Evolutionary conservation across 768 basidiomycete genomes (phyloP).

Genomic region (Kwoniella europaea): DNA sequence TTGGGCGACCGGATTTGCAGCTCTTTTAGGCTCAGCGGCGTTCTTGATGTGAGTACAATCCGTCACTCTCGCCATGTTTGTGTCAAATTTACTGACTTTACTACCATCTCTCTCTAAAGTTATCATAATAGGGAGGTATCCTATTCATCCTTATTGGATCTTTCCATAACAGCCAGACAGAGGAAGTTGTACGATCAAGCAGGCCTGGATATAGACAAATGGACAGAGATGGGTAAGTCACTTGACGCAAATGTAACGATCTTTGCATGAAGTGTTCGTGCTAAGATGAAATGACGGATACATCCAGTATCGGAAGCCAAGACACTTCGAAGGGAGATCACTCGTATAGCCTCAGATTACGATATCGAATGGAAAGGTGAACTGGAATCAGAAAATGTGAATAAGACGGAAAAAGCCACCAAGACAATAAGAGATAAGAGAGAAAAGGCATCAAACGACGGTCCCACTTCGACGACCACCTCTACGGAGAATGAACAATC

Average conservation of each 20-base stretch:
- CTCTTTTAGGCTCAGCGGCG: conserved; percentile 37
- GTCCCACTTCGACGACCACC: neutral
- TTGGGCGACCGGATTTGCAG: conserved; percentile 47
- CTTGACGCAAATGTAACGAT: neutral
- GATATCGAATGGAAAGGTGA: conserved; percentile 61
- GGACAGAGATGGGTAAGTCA: conserved; percentile 62
- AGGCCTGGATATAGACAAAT: conserved; percentile 69
- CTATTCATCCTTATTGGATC: conserved; percentile 68
- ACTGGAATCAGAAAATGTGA: conserved; percentile 47
- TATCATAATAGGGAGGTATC: conserved; percentile 63
- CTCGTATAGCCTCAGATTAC: conserved; percentile 69
- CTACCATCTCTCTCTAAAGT: neutral
- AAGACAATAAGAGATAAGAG: conserved; percentile 2
- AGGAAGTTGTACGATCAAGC: conserved; percentile 65
- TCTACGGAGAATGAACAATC: conserved; percentile 3
- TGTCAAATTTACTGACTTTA: neutral
- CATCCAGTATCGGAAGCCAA: conserved; percentile 63
- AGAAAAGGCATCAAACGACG: neutral
- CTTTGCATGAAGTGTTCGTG: neutral
- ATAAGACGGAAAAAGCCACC: neutral
- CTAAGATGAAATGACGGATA: neutral
- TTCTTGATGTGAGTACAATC: conserved; percentile 40
- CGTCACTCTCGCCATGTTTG: no score
- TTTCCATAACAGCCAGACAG: conserved; percentile 67
- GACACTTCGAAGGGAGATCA: conserved; percentile 64